phyloP scores from a whole-genome alignment of 306 rosid species.

The Astragalus membranaceus region DNA sequence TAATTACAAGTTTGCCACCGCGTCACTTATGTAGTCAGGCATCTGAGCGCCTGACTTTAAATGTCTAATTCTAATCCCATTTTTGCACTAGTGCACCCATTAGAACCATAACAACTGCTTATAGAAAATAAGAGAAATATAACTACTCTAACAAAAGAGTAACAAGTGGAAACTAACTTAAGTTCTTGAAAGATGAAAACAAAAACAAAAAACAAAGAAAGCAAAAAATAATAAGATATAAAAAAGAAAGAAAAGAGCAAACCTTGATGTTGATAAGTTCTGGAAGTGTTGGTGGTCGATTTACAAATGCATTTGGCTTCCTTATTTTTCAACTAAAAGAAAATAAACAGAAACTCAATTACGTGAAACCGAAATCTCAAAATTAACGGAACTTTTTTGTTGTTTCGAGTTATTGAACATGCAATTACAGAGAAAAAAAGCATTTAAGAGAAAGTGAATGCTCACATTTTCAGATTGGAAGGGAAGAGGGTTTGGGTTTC shows the following conservation, averaged over 20 bases:
- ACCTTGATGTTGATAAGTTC: conserved; percentile 76
- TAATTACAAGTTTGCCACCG: too few relatives aligned
- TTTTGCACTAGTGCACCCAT: too few relatives aligned
- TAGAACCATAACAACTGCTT: too few relatives aligned
- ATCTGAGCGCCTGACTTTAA: too few relatives aligned
- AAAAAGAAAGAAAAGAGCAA: background rate
- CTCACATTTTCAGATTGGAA: conserved; percentile 21
- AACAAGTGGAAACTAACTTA: background rate
- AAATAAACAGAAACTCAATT: background rate
- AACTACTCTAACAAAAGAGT: background rate
- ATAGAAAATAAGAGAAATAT: too few relatives aligned
- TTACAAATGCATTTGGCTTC: conserved; percentile 77
- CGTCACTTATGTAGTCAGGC: too few relatives aligned
- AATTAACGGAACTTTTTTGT: background rate
- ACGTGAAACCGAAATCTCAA: background rate
- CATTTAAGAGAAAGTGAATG: background rate
- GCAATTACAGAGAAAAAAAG: background rate
- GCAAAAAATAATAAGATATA: too few relatives aligned
- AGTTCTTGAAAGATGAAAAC: too few relatives aligned
- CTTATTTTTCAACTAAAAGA: conserved; percentile 25
- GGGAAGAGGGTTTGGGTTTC: too few relatives aligned
- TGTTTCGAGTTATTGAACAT: background rate
- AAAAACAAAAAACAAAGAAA: too few relatives aligned
- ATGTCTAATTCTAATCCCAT: too few relatives aligned
- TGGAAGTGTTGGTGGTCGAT: conserved; percentile 85